Conservation (phyloP, 495 filamentous ascomycete genomes). For the Tuber indicum region DNA sequence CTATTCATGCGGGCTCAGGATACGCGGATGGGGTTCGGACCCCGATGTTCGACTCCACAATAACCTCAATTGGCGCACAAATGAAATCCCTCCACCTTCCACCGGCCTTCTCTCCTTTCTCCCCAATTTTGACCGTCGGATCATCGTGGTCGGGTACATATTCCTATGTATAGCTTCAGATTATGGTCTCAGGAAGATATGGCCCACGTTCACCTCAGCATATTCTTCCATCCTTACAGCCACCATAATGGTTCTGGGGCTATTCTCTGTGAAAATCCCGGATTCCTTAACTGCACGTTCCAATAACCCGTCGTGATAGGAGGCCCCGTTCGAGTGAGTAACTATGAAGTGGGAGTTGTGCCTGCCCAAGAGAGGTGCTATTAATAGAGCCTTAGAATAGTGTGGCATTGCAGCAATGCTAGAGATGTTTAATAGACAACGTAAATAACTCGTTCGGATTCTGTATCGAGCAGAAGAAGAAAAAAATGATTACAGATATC, state of each 20-base stretch:
- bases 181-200: not conserved
- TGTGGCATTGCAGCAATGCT: not conserved
- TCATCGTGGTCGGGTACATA: not conserved
- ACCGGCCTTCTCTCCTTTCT: not conserved
- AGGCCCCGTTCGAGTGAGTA: not conserved
- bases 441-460: not conserved
- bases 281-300: not conserved
- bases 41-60: not conserved
- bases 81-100: not conserved
- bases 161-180: constrained; percentile 1
- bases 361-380: not conserved
- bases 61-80: not conserved
- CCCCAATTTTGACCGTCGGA: not conserved
- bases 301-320: not conserved
- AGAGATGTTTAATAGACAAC: not conserved
- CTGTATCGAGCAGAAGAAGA: not conserved
- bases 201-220: not conserved
- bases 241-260: not conserved
- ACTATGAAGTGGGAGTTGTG: not conserved
- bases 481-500: not conserved
- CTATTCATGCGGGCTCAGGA: not conserved
- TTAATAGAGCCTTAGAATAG: not conserved
- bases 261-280: not conserved
- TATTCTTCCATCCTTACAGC: not conserved
- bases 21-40: not conserved